Evolutionary conservation across 2,329 filamentous ascomycete genomes (phyloP).

Genomic region (Chrysoporthe austroafricana): DNA sequence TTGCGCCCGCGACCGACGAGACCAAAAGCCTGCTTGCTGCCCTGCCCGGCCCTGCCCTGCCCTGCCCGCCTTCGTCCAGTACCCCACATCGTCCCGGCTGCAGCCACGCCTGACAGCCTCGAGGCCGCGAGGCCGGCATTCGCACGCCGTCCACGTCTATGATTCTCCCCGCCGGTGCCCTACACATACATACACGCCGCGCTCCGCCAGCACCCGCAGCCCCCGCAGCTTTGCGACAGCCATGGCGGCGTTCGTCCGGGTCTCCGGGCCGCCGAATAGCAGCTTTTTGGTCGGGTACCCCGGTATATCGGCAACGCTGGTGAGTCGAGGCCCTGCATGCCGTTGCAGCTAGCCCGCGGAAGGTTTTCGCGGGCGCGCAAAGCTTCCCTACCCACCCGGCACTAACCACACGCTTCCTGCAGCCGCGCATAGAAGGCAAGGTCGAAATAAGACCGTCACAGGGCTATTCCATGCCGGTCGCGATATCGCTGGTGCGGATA

Average conservation of each 20-base stretch:
- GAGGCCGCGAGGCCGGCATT: constrained; percentile 33
- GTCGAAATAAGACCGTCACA: constrained; percentile 90
- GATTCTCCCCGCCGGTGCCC: constrained; percentile 35
- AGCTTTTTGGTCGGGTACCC: constrained; percentile 97
- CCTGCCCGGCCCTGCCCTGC: background rate
- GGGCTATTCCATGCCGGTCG: constrained; percentile 86
- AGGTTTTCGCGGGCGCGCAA: constrained; percentile 16
- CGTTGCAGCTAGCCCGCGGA: background rate
- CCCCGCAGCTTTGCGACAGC: constrained; percentile 30
- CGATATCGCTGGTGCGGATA: constrained; percentile 91
- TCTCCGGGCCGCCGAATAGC: constrained; percentile 95
- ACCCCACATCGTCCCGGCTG: constrained; percentile 29
- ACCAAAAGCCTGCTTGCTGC: constrained; percentile 10
- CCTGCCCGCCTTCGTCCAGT: constrained; percentile 6
- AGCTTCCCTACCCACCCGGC: constrained; percentile 22
- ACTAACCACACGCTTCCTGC: constrained; percentile 31
- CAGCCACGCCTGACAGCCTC: constrained; percentile 29
- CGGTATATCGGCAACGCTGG: constrained; percentile 94
- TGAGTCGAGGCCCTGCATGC: constrained; percentile 53
- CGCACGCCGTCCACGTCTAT: constrained; percentile 32
- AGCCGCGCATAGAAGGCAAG: constrained; percentile 97
- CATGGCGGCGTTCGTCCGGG: constrained; percentile 85
- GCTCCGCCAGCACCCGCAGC: constrained; percentile 14
- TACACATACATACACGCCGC: constrained; percentile 15
- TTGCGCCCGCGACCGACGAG: constrained; percentile 10